phyloP scores from a whole-genome alignment of 2,329 filamentous ascomycete genomes.

The Pseudogymnoascus verrucosus region DNA sequence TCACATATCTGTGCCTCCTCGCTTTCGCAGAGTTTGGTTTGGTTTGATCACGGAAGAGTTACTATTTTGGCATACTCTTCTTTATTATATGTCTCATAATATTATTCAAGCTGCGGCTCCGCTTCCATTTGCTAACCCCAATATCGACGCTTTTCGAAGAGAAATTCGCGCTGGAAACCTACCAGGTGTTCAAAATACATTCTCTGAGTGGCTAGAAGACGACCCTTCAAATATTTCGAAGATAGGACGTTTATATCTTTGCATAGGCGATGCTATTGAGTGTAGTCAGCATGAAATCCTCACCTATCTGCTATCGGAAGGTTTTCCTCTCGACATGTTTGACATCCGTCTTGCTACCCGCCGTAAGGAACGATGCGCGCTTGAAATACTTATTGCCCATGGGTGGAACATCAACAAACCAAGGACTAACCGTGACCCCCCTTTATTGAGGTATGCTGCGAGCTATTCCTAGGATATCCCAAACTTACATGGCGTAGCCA shows the following conservation, averaged over 20 bases:
- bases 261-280: background rate
- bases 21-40: background rate
- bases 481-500: background rate
- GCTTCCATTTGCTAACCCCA: background rate
- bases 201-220: background rate
- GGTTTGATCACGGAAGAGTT: background rate
- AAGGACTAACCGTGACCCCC: background rate
- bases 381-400: background rate
- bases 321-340: background rate
- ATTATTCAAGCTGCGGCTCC: background rate
- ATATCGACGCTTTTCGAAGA: background rate
- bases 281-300: too few species aligned
- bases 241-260: background rate
- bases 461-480: background rate
- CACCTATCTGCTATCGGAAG: background rate
- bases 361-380: too few species aligned
- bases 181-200: background rate
- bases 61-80: background rate
- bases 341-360: background rate
- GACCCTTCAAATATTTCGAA: background rate
- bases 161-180: background rate
- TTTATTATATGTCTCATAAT: background rate
- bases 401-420: background rate
- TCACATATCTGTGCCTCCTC: background rate
- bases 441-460: background rate